Base-by-base conservation (phyloP, 345 rosid genomes). In the Nasturtium officinale region DNA sequence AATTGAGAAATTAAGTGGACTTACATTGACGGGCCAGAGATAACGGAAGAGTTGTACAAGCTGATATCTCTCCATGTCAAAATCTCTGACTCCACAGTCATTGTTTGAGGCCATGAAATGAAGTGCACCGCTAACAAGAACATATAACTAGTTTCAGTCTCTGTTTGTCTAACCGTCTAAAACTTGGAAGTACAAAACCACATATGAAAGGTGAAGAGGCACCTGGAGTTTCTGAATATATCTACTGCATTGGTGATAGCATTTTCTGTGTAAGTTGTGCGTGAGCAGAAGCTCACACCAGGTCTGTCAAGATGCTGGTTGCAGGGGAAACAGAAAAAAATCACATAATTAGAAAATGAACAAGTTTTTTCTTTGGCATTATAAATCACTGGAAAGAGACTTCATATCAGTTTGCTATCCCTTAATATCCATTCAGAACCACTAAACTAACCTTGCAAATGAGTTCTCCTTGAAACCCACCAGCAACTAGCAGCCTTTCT, bases 211-310 rank as follows among this genome's bases (percentile, higher is more conserved):
- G 77, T 9, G 16, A 69, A 61, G 56, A 65, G 51, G 25, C 67
- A 88, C 94, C 90, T 88, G 9, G 88, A 78, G 62, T 77, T 81
- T 48, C 61, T 86, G 75, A 88, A 95, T 62, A 95, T 91, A 81
- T 95, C 97, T 63, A 91, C 83, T 10, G 97, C 96, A 76, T 91
- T 95, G 47, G 96, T 91, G 73, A 95, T 90, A 7, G 96, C 97
- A 71, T 95, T 91, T 62, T 95, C 96, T 33, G 89, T 91, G 77
- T 87, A 81, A 61, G 97, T 90, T 76, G 96, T 86, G 69, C 96
- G 84, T 55, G 87, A 85, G 78, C 98, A 91, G 81, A 85, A 94
- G 83, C 90, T 88, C 40, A 91, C 80, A 65, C 97, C 99, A 46
- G 87, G 92, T 67, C 96, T 85, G 81, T 89, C 97, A 60, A 91